These are phyloP conservation scores for Pseudogymnoascus sp. DNA, from an alignment of 2,329 filamentous ascomycete species.

Conservation along the genomic window DNA sequence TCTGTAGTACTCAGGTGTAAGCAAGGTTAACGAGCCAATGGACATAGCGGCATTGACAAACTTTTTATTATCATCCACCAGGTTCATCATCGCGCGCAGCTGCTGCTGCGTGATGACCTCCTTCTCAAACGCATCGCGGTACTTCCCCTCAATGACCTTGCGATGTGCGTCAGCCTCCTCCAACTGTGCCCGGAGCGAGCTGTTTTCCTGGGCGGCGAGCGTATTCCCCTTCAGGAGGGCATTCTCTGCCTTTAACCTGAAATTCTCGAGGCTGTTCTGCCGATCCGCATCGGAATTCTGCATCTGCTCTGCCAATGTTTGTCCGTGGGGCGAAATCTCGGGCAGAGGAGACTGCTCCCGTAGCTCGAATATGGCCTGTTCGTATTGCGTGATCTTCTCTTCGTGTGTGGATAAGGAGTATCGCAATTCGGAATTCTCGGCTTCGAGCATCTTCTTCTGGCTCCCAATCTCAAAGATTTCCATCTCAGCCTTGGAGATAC, in stretches of 20 bases:
- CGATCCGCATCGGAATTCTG: conserved; percentile 34
- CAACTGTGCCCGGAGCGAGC: conserved; percentile 45
- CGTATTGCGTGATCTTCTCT: conserved; percentile 36
- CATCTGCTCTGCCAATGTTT: conserved; percentile 52
- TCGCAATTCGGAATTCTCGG: conserved; percentile 31
- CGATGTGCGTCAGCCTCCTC: conserved; percentile 44
- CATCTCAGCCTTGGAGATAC: conserved; percentile 28
- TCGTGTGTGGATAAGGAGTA: conserved; percentile 27
- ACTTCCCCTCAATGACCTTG: conserved; percentile 44
- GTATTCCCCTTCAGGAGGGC: conserved; percentile 47
- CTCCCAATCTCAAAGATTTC: conserved; percentile 29
- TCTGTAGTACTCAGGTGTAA: conserved; percentile 41
- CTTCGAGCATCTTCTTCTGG: conserved; percentile 39
- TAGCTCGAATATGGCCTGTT: conserved; percentile 41
- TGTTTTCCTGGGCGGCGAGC: conserved; percentile 45
- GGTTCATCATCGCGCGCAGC: conserved; percentile 45
- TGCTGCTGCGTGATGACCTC: conserved; percentile 49
- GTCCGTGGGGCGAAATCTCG: not conserved
- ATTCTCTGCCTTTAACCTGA: conserved; percentile 54
- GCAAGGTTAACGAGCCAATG: conserved; percentile 30
- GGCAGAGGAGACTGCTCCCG: conserved; percentile 41
- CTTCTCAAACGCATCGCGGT: conserved; percentile 50
- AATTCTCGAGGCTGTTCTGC: conserved; percentile 37
- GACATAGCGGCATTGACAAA: conserved; percentile 30
- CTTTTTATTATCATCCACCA: conserved; percentile 32